Evolutionary conservation across 805 yeast genomes (phyloP).

Genomic region (Zygoascus biomembranicola): DNA sequence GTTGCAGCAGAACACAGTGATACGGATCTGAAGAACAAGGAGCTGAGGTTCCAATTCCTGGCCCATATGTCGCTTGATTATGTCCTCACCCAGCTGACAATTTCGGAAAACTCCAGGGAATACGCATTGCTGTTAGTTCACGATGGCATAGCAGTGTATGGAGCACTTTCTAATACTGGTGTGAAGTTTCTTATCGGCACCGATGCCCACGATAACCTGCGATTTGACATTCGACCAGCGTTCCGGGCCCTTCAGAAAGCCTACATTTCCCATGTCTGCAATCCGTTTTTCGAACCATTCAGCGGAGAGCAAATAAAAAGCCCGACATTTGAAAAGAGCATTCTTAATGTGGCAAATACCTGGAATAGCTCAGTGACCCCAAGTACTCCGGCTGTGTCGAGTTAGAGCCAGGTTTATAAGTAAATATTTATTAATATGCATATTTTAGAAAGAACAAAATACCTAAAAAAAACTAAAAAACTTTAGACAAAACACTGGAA

Average conservation of each 20-base stretch:
- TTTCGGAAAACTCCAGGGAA: conserved; percentile 13
- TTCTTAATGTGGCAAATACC: conserved; percentile 17
- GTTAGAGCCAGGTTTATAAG: neutral
- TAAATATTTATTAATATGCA: neutral
- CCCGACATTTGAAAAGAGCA: conserved; percentile 20
- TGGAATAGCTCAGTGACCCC: conserved; percentile 11
- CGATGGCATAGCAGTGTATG: conserved; percentile 31
- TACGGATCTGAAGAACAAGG: conserved; percentile 3
- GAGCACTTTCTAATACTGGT: conserved; percentile 27
- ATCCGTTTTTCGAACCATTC: conserved; percentile 24
- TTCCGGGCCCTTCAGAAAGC: conserved; percentile 22
- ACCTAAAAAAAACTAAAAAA: conserved; percentile 12
- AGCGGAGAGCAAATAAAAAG: conserved; percentile 17
- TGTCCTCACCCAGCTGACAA: conserved; percentile 18
- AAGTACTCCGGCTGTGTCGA: neutral
- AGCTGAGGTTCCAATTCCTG: conserved; percentile 25
- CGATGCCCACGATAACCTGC: conserved; percentile 20
- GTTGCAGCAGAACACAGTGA: neutral
- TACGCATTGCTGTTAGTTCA: conserved; percentile 25
- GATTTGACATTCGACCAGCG: conserved; percentile 16
- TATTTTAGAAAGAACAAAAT: neutral
- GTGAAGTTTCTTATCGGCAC: conserved; percentile 26
- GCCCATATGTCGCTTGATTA: conserved; percentile 32
- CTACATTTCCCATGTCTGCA: conserved; percentile 25
- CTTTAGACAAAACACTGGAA: conserved; percentile 17